Conservation (phyloP, 148 eudicot genomes). For the Oxyria digyna region DNA sequence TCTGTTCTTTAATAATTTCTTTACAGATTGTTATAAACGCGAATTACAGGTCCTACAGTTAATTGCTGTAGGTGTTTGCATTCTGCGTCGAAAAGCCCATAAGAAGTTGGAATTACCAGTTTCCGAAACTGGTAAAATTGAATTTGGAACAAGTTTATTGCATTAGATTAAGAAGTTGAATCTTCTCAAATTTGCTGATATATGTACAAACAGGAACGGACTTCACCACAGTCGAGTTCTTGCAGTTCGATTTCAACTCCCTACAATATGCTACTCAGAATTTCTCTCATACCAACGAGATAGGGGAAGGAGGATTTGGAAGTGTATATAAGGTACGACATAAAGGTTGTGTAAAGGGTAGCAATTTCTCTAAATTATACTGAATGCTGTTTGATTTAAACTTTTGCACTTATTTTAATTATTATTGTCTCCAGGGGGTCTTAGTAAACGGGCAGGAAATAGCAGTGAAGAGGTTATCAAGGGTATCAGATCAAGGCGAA, state of each 20-base stretch:
- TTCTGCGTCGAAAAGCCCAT: neutral
- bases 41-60: no score
- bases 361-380: neutral
- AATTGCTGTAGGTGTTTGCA: neutral
- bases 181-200: neutral
- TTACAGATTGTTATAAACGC: no score
- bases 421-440: constrained; percentile 16
- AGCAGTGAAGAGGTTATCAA: constrained; percentile 30
- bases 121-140: constrained; percentile 3
- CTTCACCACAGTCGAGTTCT: constrained; percentile 15
- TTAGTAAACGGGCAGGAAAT: constrained; percentile 22
- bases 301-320: constrained; percentile 39
- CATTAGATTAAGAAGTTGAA: neutral
- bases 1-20: no score
- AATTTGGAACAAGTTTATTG: neutral
- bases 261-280: constrained; percentile 24
- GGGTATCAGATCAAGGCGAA: constrained; percentile 20
- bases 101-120: neutral
- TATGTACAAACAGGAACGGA: constrained; percentile 14
- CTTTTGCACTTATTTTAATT: neutral
- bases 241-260: constrained; percentile 22
- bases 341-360: neutral
- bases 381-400: neutral
- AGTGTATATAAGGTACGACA: constrained; percentile 26
- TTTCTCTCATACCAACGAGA: constrained; percentile 19